Conservation (phyloP, 352 stramenopile species). For the Pythium plurisporium region DNA sequence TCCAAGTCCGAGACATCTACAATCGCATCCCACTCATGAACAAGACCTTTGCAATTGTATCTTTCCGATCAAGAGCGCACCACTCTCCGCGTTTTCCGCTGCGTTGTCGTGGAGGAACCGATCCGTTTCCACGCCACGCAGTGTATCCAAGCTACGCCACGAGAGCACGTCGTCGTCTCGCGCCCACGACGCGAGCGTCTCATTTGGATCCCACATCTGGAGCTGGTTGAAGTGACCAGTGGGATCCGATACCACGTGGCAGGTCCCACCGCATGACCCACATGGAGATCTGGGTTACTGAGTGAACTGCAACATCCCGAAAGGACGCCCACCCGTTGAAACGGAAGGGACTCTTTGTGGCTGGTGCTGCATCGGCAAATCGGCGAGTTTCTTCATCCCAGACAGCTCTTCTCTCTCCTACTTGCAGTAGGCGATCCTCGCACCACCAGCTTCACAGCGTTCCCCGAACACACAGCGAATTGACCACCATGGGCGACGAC, state of each 20-base stretch:
- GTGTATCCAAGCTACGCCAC: constrained; percentile 35
- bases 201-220: constrained; percentile 22
- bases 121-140: constrained; percentile 6
- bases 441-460: neutral
- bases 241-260: neutral
- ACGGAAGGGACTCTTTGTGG: too few relatives aligned
- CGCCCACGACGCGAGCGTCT: constrained; percentile 5
- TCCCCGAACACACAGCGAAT: neutral
- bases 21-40: too few relatives aligned
- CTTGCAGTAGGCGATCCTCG: too few relatives aligned
- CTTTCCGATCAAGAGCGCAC: too few relatives aligned
- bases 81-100: neutral
- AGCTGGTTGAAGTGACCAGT: constrained; percentile 1
- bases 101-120: neutral
- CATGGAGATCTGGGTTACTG: neutral
- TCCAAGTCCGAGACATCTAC: constrained; percentile 27
- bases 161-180: constrained; percentile 36
- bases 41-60: too few relatives aligned
- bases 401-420: too few relatives aligned
- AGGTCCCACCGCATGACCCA: neutral
- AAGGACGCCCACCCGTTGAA: neutral
- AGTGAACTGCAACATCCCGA: neutral
- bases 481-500: constrained; percentile 45
- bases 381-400: too few relatives aligned
- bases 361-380: too few relatives aligned